Evolutionary conservation across 1,139 yeast species (phyloP), one percentile per base, ranked within the genome.

Genomic region (Yueomyces sp.): DNA sequence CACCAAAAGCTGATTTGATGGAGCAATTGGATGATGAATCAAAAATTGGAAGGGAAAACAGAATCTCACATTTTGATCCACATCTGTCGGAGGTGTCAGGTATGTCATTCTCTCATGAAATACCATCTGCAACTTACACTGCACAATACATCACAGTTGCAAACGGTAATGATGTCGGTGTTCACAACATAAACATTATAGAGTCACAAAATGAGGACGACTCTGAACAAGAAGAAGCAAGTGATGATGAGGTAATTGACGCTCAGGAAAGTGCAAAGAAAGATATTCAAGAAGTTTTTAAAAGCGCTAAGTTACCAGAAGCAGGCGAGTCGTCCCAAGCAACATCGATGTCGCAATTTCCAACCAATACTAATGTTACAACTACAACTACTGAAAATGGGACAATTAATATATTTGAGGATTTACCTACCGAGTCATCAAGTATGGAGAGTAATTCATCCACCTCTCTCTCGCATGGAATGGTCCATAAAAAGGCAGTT

Each of bases 401-500:
- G 27, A 46, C 40, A 11, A 42, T 53, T 11, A 55, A 54, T 37
- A 56, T 57, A 5, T 59, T 57, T 46, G 63, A 59, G 43, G 62
- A 59, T 46, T 57, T 57, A 1, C 51, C 56, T 9, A 45, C 46
- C 12, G 60, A 55, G 40, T 42, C 50, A 5, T 52, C 52, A 5
- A 50, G 57, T 4, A 46, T 51, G 9, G 45, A 53, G 2, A 48
- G 57, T 3, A 48, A 56, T 4, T 52, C 59, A 3, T 50, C 56
- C 3, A 51, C 47, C 27, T 39, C 40, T 27, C 57, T 48, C 33
- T 51, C 55, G 2, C 50, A 49, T 32, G 48, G 46, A 2, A 53
- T 50, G 32, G 48, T 52, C 31, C 60, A 54, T 39, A 51, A 57
- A 35, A 59, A 57, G 42, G 62, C 59, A 1, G 55, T 57, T 3